Percentiles rank a stretch among this genome's conserved stretches.
These are phyloP conservation scores for Neonectria coccinea DNA, from an alignment of 2,329 filamentous ascomycete species.

Conservation along the genomic window DNA sequence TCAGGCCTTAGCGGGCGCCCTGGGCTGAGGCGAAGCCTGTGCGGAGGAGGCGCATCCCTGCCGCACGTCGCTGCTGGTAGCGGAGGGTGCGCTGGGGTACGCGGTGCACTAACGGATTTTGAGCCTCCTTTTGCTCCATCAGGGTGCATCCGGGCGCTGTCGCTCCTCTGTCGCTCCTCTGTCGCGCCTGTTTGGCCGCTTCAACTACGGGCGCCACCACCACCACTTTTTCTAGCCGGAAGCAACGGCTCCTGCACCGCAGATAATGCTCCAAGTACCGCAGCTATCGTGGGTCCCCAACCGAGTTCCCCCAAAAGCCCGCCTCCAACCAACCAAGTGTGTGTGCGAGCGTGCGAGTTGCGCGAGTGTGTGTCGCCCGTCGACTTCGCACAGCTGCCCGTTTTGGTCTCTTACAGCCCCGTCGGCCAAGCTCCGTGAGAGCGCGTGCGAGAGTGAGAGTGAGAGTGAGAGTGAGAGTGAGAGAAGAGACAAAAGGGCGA, in stretches of 20 bases:
- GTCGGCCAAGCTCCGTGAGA: conserved; percentile 34
- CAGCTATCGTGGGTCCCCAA: conserved; percentile 36
- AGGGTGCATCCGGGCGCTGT: not conserved
- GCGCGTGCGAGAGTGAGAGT: not conserved
- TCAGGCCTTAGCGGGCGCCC: conserved; percentile 36
- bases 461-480: not conserved
- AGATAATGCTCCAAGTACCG: conserved; percentile 36
- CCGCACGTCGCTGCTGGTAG: conserved; percentile 32
- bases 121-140: conserved; percentile 1
- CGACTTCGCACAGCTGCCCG: conserved; percentile 31
- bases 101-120: conserved; percentile 30
- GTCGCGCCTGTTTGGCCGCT: not conserved
- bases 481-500: conserved; percentile 14
- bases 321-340: conserved; percentile 6
- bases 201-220: not conserved
- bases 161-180: not conserved
- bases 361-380: no score
- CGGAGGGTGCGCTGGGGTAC: conserved; percentile 16
- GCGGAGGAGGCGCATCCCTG: conserved; percentile 42
- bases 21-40: conserved; percentile 47
- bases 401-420: conserved; percentile 27
- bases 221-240: conserved; percentile 15
- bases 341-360: no score
- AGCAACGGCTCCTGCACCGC: conserved; percentile 19
- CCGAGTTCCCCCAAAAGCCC: conserved; percentile 25